Evolutionary conservation across 768 basidiomycete genomes (phyloP).

Genomic region (Symmetrospora coprosmae): DNA sequence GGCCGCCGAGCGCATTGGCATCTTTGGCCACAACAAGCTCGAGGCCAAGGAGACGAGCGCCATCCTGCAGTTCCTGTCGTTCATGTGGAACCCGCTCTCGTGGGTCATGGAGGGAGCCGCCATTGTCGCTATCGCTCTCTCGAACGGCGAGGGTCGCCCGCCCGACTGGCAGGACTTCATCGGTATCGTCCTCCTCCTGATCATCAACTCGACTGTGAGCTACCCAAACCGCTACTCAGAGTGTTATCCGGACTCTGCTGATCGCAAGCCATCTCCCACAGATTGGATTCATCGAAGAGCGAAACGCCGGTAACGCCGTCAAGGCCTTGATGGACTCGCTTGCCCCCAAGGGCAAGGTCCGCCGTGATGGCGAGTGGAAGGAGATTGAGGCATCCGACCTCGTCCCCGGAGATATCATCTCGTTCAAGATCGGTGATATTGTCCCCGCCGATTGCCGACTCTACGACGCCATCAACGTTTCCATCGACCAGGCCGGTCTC

Average conservation of each 20-base stretch:
- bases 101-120: slow-evolving; percentile 97
- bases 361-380: slow-evolving; percentile 65
- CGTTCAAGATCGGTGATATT: slow-evolving; percentile 98
- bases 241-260: too few relatives aligned
- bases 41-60: slow-evolving; percentile 81
- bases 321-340: slow-evolving; percentile 99
- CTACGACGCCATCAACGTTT: slow-evolving; percentile 89
- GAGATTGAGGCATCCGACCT: slow-evolving; percentile 82
- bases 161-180: slow-evolving; percentile 97
- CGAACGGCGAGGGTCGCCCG: slow-evolving; percentile 70
- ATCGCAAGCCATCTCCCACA: too few relatives aligned
- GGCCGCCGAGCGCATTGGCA: slow-evolving; percentile 64
- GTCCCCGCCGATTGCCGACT: slow-evolving; percentile 97
- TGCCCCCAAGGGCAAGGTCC: slow-evolving; percentile 90
- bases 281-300: slow-evolving; percentile 97
- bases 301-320: slow-evolving; percentile 93
- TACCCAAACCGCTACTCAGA: too few relatives aligned
- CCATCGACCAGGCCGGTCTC: slow-evolving; percentile 93
- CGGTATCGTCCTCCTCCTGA: slow-evolving; percentile 79
- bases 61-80: slow-evolving; percentile 53
- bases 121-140: slow-evolving; percentile 82
- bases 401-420: slow-evolving; percentile 87
- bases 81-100: slow-evolving; percentile 99
- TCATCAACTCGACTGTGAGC: slow-evolving; percentile 87
- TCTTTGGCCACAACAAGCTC: slow-evolving; percentile 93